Conservation (phyloP, 352 stramenopile species). For the Elongisporangium anandrum region DNA sequence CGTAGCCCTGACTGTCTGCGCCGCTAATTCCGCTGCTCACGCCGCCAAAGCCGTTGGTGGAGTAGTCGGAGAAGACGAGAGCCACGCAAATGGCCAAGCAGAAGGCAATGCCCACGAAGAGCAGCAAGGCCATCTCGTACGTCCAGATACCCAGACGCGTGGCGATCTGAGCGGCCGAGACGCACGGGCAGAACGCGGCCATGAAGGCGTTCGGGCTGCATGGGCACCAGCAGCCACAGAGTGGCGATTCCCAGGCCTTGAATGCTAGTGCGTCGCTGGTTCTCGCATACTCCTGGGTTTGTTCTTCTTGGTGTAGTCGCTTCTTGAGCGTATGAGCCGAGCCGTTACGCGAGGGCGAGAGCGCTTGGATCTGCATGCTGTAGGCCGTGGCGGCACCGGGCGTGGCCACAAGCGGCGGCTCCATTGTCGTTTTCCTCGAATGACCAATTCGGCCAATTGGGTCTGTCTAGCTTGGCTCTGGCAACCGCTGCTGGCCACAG, state of each 20-base stretch:
- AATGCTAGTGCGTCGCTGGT: neutral
- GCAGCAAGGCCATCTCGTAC: slow-evolving; percentile 31
- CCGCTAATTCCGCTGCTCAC: neutral
- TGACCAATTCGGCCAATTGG: neutral
- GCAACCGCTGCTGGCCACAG: neutral
- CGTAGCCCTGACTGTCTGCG: slow-evolving; percentile 16
- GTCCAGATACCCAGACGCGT: slow-evolving; percentile 35
- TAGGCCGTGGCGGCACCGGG: neutral
- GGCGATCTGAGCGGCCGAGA: slow-evolving; percentile 53
- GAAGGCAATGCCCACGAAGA: slow-evolving; percentile 19
- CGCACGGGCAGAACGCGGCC: slow-evolving; percentile 45
- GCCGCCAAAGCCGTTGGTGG: slow-evolving; percentile 1
- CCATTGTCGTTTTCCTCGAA: neutral
- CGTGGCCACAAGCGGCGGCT: neutral
- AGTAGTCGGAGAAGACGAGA: slow-evolving; percentile 6
- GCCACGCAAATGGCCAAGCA: slow-evolving; percentile 2
- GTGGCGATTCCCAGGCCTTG: slow-evolving; percentile 18
- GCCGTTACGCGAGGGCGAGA: neutral
- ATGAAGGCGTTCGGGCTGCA: slow-evolving; percentile 48
- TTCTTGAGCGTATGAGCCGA: neutral
- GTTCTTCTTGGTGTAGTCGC: neutral
- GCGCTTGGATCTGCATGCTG: neutral
- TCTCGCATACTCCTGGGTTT: neutral
- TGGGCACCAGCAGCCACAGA: slow-evolving; percentile 42
- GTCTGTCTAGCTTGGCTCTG: neutral